Conservation (phyloP, 2,329 filamentous ascomycete genomes). For the Diaporthe caulivora region DNA sequence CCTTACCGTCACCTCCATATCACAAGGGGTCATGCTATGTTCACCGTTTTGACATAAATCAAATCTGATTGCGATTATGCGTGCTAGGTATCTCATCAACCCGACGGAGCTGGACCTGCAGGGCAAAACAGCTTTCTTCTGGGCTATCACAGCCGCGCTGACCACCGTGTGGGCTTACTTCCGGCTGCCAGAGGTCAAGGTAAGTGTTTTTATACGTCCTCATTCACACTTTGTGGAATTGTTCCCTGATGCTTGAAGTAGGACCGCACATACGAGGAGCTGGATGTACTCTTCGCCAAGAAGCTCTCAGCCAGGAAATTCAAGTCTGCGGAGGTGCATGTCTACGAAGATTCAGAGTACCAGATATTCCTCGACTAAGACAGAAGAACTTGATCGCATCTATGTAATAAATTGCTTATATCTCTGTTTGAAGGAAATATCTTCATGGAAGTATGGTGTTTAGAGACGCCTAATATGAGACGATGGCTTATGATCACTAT, state of each 20-base stretch:
- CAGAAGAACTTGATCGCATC: background rate
- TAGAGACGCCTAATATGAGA: too few species aligned
- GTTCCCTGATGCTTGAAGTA: too few species aligned
- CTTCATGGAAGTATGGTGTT: background rate
- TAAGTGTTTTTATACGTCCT: background rate
- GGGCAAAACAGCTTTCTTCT: slow-evolving; percentile 59
- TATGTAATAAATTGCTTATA: too few species aligned
- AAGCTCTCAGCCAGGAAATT: slow-evolving; percentile 35
- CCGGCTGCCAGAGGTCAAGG: slow-evolving; percentile 58
- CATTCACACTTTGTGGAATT: background rate
- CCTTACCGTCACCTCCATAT: too few species aligned
- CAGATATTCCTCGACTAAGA: slow-evolving; percentile 26
- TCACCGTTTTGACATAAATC: too few species aligned
- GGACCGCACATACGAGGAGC: slow-evolving; percentile 34
- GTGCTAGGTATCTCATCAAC: slow-evolving; percentile 53
- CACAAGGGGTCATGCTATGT: too few species aligned
- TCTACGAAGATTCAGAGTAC: slow-evolving; percentile 33
- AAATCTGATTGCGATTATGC: too few species aligned
- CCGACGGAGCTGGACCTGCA: slow-evolving; percentile 51
- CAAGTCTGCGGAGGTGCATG: slow-evolving; percentile 30
- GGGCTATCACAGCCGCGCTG: slow-evolving; percentile 57
- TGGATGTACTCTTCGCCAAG: slow-evolving; percentile 27
- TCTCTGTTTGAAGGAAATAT: background rate
- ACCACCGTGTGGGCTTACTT: slow-evolving; percentile 64
- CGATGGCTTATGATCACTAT: too few species aligned